Evolutionary conservation across 805 yeast species (phyloP).

Genomic region (Ogataea ganodermae): DNA sequence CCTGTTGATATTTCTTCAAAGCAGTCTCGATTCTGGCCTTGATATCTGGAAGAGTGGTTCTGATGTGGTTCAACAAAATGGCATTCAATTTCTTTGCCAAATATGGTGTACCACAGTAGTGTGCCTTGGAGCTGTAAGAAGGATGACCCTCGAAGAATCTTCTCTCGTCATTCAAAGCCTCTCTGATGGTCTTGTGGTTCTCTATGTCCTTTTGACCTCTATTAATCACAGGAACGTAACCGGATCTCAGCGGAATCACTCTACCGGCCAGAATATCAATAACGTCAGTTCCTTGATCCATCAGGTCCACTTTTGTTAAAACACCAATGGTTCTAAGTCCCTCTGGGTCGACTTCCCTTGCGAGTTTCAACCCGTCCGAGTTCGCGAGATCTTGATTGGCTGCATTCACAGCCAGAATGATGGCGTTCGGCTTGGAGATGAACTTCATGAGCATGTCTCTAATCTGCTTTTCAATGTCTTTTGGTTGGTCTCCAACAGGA

Average conservation of each 20-base stretch:
- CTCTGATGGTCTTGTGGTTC: slow-evolving; percentile 79
- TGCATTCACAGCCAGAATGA: slow-evolving; percentile 90
- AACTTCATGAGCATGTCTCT: slow-evolving; percentile 90
- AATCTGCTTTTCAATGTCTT: slow-evolving; percentile 93
- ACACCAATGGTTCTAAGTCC: slow-evolving; percentile 97
- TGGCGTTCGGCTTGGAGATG: slow-evolving; percentile 93
- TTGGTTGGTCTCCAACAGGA: slow-evolving; percentile 98
- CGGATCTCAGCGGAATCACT: slow-evolving; percentile 91
- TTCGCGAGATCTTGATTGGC: slow-evolving; percentile 97
- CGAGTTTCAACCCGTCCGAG: slow-evolving; percentile 93
- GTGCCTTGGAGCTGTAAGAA: slow-evolving; percentile 88
- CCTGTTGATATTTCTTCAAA: slow-evolving; percentile 79
- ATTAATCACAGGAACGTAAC: slow-evolving; percentile 95
- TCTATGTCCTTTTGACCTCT: slow-evolving; percentile 98
- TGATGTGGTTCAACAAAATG: slow-evolving; percentile 86
- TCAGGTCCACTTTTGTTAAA: slow-evolving; percentile 90
- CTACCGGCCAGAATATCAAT: slow-evolving; percentile 93
- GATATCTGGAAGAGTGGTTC: slow-evolving; percentile 87
- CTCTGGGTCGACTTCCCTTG: slow-evolving; percentile 97
- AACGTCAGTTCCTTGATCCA: slow-evolving; percentile 98
- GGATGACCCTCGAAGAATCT: slow-evolving; percentile 85
- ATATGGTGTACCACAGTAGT: slow-evolving; percentile 98
- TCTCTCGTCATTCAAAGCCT: slow-evolving; percentile 81
- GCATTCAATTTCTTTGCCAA: slow-evolving; percentile 89
- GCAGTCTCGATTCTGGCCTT: slow-evolving; percentile 86